Evolutionary conservation across 805 yeast genomes (phyloP).

Genomic region (Candida argentea): DNA sequence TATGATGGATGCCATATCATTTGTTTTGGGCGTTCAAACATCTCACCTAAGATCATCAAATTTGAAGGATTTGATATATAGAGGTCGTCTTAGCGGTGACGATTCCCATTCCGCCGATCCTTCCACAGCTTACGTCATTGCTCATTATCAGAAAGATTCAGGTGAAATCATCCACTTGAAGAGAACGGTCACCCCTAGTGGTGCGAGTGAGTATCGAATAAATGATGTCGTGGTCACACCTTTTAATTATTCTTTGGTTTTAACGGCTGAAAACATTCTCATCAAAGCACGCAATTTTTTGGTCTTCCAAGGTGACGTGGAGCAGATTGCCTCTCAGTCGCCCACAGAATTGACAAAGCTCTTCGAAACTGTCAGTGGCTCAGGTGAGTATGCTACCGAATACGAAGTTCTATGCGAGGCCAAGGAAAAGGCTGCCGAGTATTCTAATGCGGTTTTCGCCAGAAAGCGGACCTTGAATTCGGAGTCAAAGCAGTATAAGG

Average conservation of each 20-base stretch:
- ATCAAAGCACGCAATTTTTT: conserved; percentile 85
- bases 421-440: conserved; percentile 54
- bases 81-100: conserved; percentile 39
- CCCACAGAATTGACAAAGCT: conserved; percentile 63
- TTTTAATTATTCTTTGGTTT: conserved; percentile 49
- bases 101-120: conserved; percentile 27
- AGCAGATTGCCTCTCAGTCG: conserved; percentile 81
- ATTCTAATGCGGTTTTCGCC: conserved; percentile 53
- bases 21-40: conserved; percentile 80
- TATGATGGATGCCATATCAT: conserved; percentile 95
- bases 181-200: conserved; percentile 48
- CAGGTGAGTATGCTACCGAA: conserved; percentile 53
- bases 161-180: conserved; percentile 53
- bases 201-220: conserved; percentile 59
- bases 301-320: conserved; percentile 96
- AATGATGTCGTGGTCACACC: conserved; percentile 54
- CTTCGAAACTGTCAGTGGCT: conserved; percentile 79
- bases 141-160: conserved; percentile 55
- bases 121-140: conserved; percentile 62
- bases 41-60: conserved; percentile 65
- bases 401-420: conserved; percentile 58
- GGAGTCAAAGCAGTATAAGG: conserved; percentile 70
- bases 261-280: conserved; percentile 71
- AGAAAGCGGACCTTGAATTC: conserved; percentile 59
- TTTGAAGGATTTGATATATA: conserved; percentile 67